Conservation (phyloP, 768 basidiomycete species). For the Guyanaporus albipodus region DNA sequence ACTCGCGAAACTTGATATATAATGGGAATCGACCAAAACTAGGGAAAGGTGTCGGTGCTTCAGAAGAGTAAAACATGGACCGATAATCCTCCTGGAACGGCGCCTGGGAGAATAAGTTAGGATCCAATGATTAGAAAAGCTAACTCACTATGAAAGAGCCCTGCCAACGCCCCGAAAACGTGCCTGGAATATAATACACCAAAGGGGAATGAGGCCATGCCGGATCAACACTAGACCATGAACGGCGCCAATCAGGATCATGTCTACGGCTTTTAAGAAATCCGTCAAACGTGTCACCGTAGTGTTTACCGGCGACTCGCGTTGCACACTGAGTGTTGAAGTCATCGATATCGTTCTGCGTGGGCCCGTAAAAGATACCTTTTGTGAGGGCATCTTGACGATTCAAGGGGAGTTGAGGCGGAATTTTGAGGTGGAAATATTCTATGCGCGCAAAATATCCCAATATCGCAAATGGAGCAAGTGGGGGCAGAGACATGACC, state of each 20-base stretch:
- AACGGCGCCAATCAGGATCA: conserved; percentile 31
- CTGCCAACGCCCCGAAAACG: conserved; percentile 46
- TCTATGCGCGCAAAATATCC: conserved; percentile 45
- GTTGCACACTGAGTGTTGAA: conserved; percentile 44
- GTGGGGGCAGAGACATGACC: conserved; percentile 37
- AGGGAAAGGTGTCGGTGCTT: conserved; percentile 34
- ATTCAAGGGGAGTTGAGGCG: conserved; percentile 38
- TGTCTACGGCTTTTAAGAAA: conserved; percentile 29
- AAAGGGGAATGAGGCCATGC: neutral
- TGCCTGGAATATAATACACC: conserved; percentile 39
- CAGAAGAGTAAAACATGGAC: conserved; percentile 33
- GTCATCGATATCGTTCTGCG: conserved; percentile 42
- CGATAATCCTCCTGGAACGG: conserved; percentile 38
- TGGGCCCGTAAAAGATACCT: conserved; percentile 37
- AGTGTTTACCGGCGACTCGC: conserved; percentile 28
- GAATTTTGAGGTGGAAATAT: conserved; percentile 32
- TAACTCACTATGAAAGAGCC: conserved; percentile 45
- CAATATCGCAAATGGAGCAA: conserved; percentile 46
- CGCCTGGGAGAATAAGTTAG: conserved; percentile 28
- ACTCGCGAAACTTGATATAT: conserved; percentile 47
- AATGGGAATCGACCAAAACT: conserved; percentile 42
- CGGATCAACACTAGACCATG: conserved; percentile 6
- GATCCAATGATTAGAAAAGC: neutral
- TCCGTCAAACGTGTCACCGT: conserved; percentile 16
- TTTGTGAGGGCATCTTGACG: conserved; percentile 31